phyloP scores from a whole-genome alignment of 805 yeast species.

The Candida namnaoensis region DNA sequence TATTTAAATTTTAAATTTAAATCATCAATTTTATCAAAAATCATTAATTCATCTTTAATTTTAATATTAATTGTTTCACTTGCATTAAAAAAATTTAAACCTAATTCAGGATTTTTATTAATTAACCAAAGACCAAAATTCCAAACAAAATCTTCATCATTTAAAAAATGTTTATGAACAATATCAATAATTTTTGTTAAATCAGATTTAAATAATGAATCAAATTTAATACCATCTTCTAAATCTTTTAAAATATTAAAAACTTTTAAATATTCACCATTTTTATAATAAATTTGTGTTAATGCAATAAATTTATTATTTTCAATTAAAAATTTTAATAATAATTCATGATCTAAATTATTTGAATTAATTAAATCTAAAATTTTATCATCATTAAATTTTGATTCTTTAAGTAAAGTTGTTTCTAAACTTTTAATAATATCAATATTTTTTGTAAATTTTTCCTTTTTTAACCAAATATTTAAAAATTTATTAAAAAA shows the following conservation, averaged over 20 bases:
- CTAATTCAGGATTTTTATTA: conserved; percentile 11
- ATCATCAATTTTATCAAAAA: conserved; percentile 11
- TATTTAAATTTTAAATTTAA: conserved; percentile 9
- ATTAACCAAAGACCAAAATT: conserved; percentile 13
- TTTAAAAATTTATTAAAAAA: conserved; percentile 13
- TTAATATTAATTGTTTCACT: conserved; percentile 4
- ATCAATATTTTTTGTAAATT: conserved; percentile 6
- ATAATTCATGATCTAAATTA: conserved; percentile 1
- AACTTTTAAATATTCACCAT: conserved; percentile 1
- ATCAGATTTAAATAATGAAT: neutral
- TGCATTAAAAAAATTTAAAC: conserved; percentile 10
- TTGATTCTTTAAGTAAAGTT: conserved; percentile 6
- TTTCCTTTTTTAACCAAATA: conserved; percentile 13
- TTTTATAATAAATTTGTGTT: conserved; percentile 3
- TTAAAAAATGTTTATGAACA: conserved; percentile 6
- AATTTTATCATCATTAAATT: conserved; percentile 6
- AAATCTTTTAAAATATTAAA: conserved; percentile 5
- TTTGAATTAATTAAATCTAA: conserved; percentile 1
- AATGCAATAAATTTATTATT: conserved; percentile 7
- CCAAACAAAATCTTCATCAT: conserved; percentile 5
- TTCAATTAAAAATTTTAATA: conserved; percentile 4
- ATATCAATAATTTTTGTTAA: conserved; percentile 2
- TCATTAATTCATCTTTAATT: conserved; percentile 8
- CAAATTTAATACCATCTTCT: conserved; percentile 8
- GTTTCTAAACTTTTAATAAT: conserved; percentile 10